Conservation (phyloP, 2,329 filamentous ascomycete genomes). For the Penicillium sp. region DNA sequence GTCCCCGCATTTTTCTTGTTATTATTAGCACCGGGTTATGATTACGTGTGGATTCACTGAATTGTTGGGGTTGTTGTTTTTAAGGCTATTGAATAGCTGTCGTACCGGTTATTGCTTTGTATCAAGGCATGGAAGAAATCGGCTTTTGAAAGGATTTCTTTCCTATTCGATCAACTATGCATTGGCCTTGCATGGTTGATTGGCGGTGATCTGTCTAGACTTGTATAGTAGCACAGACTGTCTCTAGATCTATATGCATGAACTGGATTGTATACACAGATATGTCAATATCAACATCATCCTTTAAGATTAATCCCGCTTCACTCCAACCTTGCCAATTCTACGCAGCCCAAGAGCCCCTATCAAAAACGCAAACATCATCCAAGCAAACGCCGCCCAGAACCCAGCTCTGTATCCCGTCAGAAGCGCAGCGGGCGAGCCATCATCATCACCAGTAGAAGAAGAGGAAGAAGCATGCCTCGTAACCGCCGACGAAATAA, state of each 20-base stretch:
- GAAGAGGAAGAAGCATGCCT: slow-evolving; percentile 30
- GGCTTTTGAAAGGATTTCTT: no score
- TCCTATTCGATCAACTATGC: no score
- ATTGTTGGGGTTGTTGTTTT: background rate
- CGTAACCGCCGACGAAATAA: slow-evolving; percentile 33
- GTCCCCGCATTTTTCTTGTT: slow-evolving; percentile 2
- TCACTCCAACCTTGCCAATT: slow-evolving; percentile 49
- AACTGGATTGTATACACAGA: no score
- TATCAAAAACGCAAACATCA: slow-evolving; percentile 37
- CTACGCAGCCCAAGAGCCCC: slow-evolving; percentile 44
- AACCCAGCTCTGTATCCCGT: slow-evolving; percentile 51
- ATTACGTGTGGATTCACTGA: no score
- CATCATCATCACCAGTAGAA: slow-evolving; percentile 16
- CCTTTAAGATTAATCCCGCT: slow-evolving; percentile 19
- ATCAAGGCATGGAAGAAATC: no score
- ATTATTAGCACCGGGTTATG: no score
- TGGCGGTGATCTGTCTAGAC: no score
- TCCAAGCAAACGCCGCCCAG: slow-evolving; percentile 51
- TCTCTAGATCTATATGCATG: background rate
- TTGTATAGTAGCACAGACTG: no score
- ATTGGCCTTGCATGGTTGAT: no score
- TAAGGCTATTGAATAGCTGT: no score
- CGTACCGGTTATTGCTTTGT: no score
- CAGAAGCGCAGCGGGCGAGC: slow-evolving; percentile 39
- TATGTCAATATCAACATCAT: no score